phyloP scores from a whole-genome alignment of 1,139 yeast species.

The Yamadazyma spencermartinsiae region DNA sequence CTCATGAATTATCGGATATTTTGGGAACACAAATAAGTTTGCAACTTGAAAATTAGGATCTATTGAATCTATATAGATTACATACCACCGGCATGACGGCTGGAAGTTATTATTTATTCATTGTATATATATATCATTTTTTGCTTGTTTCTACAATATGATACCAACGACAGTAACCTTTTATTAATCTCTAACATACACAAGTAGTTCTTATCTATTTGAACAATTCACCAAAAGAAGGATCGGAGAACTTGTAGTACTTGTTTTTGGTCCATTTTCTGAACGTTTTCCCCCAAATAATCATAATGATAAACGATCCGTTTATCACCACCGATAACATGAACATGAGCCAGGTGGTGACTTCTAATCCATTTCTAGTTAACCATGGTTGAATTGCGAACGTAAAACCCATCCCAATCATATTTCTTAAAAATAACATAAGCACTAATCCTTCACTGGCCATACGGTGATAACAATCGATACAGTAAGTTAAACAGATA shows the following conservation, averaged over 20 bases:
- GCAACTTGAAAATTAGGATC: conserved; percentile 16
- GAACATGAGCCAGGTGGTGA: conserved; percentile 50
- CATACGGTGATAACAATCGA: conserved; percentile 59
- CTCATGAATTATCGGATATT: conserved; percentile 47
- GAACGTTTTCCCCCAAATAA: conserved; percentile 42
- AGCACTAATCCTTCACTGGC: conserved; percentile 57
- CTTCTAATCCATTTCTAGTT: conserved; percentile 31
- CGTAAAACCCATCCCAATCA: conserved; percentile 49
- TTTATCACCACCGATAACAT: conserved; percentile 44
- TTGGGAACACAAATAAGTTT: conserved; percentile 26
- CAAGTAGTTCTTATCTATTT: conserved; percentile 3
- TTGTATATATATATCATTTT: no score
- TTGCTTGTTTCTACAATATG: no score
- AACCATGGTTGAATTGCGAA: conserved; percentile 53
- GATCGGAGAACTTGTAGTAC: conserved; percentile 25
- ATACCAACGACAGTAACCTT: no score
- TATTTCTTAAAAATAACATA: conserved; percentile 46
- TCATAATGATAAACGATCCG: conserved; percentile 38
- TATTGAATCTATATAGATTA: no score
- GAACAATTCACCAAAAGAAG: conserved; percentile 14
- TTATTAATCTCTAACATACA: no score
- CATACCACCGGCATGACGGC: no score
- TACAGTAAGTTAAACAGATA: conserved; percentile 53
- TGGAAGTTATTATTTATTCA: neutral
- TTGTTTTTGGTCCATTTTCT: conserved; percentile 32